Evolutionary conservation across 2,329 filamentous ascomycete species (phyloP).

Genomic region (Talaromyces atroroseus): DNA sequence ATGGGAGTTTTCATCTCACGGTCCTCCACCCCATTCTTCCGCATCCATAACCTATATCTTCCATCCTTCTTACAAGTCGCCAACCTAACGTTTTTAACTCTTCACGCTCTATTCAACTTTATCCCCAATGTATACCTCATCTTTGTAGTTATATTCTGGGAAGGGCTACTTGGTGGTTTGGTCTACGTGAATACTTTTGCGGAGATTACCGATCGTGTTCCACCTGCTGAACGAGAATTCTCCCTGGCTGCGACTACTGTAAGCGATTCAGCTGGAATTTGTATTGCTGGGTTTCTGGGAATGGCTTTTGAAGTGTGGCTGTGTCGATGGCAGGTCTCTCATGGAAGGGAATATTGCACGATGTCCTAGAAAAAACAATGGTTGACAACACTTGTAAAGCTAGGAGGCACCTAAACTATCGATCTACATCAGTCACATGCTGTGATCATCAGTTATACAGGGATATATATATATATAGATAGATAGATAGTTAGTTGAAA

Average conservation of each 20-base stretch:
- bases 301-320: constrained; percentile 76
- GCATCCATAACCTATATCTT: constrained; percentile 73
- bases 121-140: constrained; percentile 82
- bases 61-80: constrained; percentile 75
- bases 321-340: constrained; percentile 77
- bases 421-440: too few species aligned
- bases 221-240: constrained; percentile 76
- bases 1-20: constrained; percentile 91
- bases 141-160: constrained; percentile 85
- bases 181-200: constrained; percentile 97
- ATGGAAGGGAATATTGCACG: constrained; percentile 70
- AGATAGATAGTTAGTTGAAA: too few species aligned
- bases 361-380: constrained; percentile 28
- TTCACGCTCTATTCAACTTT: constrained; percentile 74
- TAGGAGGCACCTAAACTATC: too few species aligned
- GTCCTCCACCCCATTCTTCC: constrained; percentile 80
- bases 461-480: too few species aligned
- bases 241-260: constrained; percentile 85
- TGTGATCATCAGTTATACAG: too few species aligned
- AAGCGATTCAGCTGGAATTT: constrained; percentile 87
- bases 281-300: constrained; percentile 75
- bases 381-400: too few species aligned
- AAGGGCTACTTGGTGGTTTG: constrained; percentile 80
- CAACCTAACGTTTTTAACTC: constrained; percentile 67
- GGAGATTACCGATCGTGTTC: constrained; percentile 80